Evolutionary conservation across 2,329 filamentous ascomycete genomes (phyloP).

Genomic region (Beauveria sp.): DNA sequence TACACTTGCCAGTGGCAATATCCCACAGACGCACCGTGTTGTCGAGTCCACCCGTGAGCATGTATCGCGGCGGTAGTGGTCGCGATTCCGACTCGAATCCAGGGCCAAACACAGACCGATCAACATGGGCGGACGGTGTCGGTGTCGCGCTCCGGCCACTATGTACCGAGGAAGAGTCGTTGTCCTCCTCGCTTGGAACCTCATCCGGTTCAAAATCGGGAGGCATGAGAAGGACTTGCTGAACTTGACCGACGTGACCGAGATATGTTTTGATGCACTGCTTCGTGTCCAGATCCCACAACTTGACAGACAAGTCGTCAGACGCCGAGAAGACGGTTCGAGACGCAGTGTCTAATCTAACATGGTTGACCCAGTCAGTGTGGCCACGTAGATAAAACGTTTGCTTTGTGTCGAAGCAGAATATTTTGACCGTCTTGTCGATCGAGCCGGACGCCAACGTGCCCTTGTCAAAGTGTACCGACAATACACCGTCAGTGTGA

Average conservation of each 20-base stretch:
- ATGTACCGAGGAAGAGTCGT: constrained; percentile 45
- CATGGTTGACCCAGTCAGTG: constrained; percentile 93
- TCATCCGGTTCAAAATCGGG: constrained; percentile 86
- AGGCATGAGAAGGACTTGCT: constrained; percentile 80
- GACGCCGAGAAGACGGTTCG: constrained; percentile 87
- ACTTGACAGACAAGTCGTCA: constrained; percentile 81
- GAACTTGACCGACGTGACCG: constrained; percentile 90
- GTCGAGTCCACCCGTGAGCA: constrained; percentile 87
- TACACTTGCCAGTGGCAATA: constrained; percentile 68
- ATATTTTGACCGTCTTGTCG: constrained; percentile 84
- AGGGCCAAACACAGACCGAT: constrained; percentile 49
- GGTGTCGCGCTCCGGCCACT: constrained; percentile 40
- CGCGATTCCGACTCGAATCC: constrained; percentile 59
- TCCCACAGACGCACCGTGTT: constrained; percentile 92
- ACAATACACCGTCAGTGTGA: constrained; percentile 76
- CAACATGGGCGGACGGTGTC: constrained; percentile 27
- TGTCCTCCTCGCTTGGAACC: constrained; percentile 35
- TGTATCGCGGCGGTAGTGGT: constrained; percentile 75
- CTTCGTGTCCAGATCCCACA: constrained; percentile 88
- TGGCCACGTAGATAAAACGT: constrained; percentile 77
- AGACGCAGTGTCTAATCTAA: constrained; percentile 73
- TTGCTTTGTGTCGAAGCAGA: constrained; percentile 80
- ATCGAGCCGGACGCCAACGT: constrained; percentile 83
- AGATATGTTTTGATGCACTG: constrained; percentile 70
- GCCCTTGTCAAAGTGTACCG: constrained; percentile 77